Evolutionary conservation across 345 rosid genomes (phyloP), one percentile per base, ranked within the genome.

Genomic region (Citrus australasica): DNA sequence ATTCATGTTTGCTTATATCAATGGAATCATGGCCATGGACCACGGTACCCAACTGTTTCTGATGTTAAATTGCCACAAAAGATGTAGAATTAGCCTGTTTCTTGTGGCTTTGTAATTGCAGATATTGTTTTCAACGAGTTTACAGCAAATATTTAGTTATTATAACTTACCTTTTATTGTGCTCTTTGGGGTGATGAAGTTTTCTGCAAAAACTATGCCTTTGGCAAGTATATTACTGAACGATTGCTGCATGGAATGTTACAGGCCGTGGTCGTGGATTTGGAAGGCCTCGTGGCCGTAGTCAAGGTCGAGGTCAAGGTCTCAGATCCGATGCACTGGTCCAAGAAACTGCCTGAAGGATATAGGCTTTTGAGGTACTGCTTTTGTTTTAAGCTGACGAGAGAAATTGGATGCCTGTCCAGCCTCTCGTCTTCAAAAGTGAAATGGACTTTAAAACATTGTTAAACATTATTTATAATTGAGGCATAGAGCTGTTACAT

Each of bases 241-340:
- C 22, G 22, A 69, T 19, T 72, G 40, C 46, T 32, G 9, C 38
- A 14, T 2, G 62, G 32, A 21, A 42, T 60, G 22, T 35, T 46
- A 30, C 80, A 82, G 82, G 82, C 21, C 80, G 75, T 75, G 85
- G 77, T 32, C 79, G 78, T 30, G 85, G 79, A 21, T 68, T 78
- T 48, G 79, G 79, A 78, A 67, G 82, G 46, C 64, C 63, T 32
- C 51, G 28, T 13, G 81, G 72, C 38, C 77, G 73, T 55, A 11
- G 48, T 42, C 48, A 42, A 42, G 81, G 73, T 27, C 81, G 56
- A 22, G 73, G 74, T 27, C 81, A 65, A 22, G 73, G 74, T 28
- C 59, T 75, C 40, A 37, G 28, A 66, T 58, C 85, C 0, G 53
- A 82, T 22, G 71, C 66, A 25, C 62, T 35, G 24, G 68, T 67